These are phyloP conservation scores for Aspergillus sclerotioniger DNA, from an alignment of 495 filamentous ascomycete genomes.

Conservation along the genomic window DNA sequence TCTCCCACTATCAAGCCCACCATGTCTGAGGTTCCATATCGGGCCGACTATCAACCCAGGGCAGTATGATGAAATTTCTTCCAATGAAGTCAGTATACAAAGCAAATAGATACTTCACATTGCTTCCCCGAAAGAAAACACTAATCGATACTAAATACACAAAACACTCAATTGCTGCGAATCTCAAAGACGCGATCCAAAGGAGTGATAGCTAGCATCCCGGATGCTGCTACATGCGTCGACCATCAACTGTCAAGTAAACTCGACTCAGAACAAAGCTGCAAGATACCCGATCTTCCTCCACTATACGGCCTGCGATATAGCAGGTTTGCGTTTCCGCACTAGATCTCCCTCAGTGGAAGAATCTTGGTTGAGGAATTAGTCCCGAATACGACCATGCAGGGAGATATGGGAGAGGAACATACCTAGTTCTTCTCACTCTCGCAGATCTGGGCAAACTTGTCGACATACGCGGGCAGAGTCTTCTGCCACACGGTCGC, in stretches of 20 bases:
- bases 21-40: too few relatives aligned
- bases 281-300: background rate
- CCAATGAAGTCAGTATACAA: too few relatives aligned
- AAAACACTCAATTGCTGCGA: background rate
- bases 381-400: background rate
- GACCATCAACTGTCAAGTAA: background rate
- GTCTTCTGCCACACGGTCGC: slow-evolving; percentile 12
- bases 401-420: background rate
- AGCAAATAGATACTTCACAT: too few relatives aligned
- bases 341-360: background rate
- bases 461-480: slow-evolving; percentile 13
- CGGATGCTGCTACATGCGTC: background rate
- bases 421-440: slow-evolving; percentile 8
- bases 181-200: background rate
- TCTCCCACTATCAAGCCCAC: too few relatives aligned
- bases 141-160: too few relatives aligned
- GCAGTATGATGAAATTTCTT: too few relatives aligned
- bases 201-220: background rate
- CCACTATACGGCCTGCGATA: background rate
- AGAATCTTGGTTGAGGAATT: background rate
- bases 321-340: background rate
- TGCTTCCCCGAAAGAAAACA: too few relatives aligned
- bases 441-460: slow-evolving; percentile 12
- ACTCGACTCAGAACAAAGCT: background rate
- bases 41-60: too few relatives aligned